Conservation (phyloP, 352 stramenopile species). For the Phytophthora sp. region DNA sequence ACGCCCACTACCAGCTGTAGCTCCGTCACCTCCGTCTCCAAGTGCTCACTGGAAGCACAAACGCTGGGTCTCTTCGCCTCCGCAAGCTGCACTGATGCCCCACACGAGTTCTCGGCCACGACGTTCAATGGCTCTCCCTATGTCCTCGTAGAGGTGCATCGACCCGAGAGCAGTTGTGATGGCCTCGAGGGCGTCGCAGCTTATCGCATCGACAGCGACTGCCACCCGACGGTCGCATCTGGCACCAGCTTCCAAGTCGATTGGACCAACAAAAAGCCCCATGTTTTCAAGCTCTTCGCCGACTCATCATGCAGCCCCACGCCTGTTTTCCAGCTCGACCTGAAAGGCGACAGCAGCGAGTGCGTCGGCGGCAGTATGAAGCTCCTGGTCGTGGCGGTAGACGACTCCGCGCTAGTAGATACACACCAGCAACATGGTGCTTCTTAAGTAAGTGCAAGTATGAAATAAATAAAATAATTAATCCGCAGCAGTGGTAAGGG, state of each 20-base stretch:
- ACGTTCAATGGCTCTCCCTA: conserved; percentile 19
- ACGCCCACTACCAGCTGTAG: conserved; percentile 22
- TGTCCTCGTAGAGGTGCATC: conserved; percentile 27
- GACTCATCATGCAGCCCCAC: conserved; percentile 20
- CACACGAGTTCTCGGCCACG: conserved; percentile 1
- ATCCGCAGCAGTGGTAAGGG: background rate
- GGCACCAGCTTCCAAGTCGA: conserved; percentile 29
- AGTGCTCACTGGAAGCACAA: conserved; percentile 24
- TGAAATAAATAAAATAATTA: background rate
- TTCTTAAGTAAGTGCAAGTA: background rate
- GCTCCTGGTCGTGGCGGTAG: conserved; percentile 10
- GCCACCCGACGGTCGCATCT: conserved; percentile 29
- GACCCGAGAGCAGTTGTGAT: conserved; percentile 17
- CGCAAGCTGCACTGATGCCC: conserved; percentile 26
- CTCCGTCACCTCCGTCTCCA: background rate
- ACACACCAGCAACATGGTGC: background rate
- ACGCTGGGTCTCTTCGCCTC: conserved; percentile 29
- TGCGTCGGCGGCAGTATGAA: conserved; percentile 30
- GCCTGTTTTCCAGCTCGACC: conserved; percentile 16
- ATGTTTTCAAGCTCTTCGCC: conserved; percentile 29
- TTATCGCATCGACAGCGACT: conserved; percentile 31
- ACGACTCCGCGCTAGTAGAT: no score
- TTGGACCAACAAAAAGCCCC: conserved; percentile 8
- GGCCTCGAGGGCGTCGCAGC: conserved; percentile 25
- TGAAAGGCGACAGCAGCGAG: conserved; percentile 14